Evolutionary conservation across 2,329 filamentous ascomycete species (phyloP).

Genomic region (Diaporthe citrichinensis): DNA sequence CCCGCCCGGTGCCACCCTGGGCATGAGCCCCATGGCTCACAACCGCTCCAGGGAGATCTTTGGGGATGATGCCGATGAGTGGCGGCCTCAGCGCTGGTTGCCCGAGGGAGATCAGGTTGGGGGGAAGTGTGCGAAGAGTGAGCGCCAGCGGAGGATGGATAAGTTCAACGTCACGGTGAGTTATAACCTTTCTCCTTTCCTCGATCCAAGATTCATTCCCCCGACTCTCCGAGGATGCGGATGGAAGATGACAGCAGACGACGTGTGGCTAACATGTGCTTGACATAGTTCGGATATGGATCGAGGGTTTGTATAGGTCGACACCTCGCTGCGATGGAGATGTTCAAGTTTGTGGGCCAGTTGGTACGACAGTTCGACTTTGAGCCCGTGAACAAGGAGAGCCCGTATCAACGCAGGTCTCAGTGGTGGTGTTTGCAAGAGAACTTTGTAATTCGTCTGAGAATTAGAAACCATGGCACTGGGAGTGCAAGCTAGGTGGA

Average conservation of each 20-base stretch:
- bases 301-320: neutral
- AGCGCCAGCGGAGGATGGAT: neutral
- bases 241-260: rapidly evolving
- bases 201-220: neutral
- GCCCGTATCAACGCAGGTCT: neutral
- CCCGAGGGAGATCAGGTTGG: neutral
- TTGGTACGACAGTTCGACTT: neutral
- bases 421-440: conserved; percentile 20
- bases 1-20: neutral
- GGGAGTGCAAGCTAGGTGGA: no score
- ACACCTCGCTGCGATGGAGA: conserved; percentile 9
- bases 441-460: neutral
- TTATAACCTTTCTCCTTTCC: neutral
- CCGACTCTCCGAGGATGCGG: neutral
- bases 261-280: neutral
- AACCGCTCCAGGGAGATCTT: conserved; percentile 17
- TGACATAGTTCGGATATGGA: neutral
- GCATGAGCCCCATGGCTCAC: conserved; percentile 10
- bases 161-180: conserved; percentile 3
- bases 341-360: conserved; percentile 6
- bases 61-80: conserved; percentile 11
- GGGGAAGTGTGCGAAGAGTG: neutral
- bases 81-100: conserved; percentile 5
- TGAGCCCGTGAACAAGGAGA: neutral
- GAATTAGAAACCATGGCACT: neutral